Evolutionary conservation across 257 asterid genomes (phyloP).

Genomic region (Fraxinus excelsior): DNA sequence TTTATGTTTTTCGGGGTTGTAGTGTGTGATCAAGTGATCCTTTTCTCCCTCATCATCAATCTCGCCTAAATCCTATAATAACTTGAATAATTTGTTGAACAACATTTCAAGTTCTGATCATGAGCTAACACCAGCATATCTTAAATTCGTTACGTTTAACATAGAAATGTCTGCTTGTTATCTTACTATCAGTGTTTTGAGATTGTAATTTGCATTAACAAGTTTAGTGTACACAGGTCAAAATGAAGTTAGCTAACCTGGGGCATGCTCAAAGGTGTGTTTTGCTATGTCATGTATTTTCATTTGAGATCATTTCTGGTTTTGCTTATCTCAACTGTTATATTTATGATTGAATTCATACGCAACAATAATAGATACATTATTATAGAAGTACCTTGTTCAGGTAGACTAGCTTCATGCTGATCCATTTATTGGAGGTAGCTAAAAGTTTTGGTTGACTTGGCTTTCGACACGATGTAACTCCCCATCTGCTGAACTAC

Average conservation of each 20-base stretch:
- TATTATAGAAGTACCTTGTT: slow-evolving; percentile 19
- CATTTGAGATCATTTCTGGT: not conserved
- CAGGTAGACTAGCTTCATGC: not conserved
- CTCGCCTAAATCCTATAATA: not conserved
- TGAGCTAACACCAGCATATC: not conserved
- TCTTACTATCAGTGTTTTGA: slow-evolving; percentile 10
- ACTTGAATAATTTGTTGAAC: not conserved
- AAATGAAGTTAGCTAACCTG: slow-evolving; percentile 73
- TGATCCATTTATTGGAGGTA: slow-evolving; percentile 5
- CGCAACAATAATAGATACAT: not conserved
- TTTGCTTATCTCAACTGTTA: not conserved
- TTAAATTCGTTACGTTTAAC: not conserved
- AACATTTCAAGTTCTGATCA: not conserved
- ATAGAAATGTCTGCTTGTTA: slow-evolving; percentile 2
- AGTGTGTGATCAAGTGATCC: not conserved
- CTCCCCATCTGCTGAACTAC: not conserved
- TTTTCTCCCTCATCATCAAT: not conserved
- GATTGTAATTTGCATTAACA: slow-evolving; percentile 22
- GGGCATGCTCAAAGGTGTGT: slow-evolving; percentile 91
- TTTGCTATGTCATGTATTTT: not conserved
- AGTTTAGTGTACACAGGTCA: slow-evolving; percentile 59
- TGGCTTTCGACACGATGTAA: too few species aligned
- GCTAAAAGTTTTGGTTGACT: not conserved
- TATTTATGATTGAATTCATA: not conserved
- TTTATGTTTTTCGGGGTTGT: not conserved